These are phyloP conservation scores for Biscogniauxia mediterranea DNA, from an alignment of 2,329 filamentous ascomycete genomes.

Conservation along the genomic window DNA sequence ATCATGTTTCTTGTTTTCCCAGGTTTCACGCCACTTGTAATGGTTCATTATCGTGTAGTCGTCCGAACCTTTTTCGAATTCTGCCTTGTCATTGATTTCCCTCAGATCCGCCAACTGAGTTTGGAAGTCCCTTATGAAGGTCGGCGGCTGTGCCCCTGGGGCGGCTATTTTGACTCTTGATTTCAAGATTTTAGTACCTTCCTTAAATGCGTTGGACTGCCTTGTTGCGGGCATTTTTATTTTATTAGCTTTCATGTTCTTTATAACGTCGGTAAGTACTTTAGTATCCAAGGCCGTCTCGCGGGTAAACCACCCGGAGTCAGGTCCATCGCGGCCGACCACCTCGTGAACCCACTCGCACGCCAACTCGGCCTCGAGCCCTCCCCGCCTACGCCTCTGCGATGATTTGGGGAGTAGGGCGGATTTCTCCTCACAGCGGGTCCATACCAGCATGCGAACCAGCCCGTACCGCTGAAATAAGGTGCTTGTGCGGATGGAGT, in stretches of 20 bases:
- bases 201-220: slow-evolving; percentile 34
- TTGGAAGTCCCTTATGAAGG: slow-evolving; percentile 36
- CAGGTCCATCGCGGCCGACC: slow-evolving; percentile 39
- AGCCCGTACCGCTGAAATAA: slow-evolving; percentile 75
- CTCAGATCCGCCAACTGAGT: slow-evolving; percentile 41
- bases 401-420: slow-evolving; percentile 60
- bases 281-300: slow-evolving; percentile 49
- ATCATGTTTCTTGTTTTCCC: slow-evolving; percentile 17
- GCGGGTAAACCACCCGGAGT: slow-evolving; percentile 34
- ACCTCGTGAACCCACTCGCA: slow-evolving; percentile 61
- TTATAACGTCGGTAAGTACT: slow-evolving; percentile 39
- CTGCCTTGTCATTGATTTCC: slow-evolving; percentile 21
- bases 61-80: slow-evolving; percentile 16
- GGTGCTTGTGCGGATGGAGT: slow-evolving; percentile 53
- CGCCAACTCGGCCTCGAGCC: slow-evolving; percentile 60
- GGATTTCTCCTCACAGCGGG: slow-evolving; percentile 58
- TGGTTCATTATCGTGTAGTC: slow-evolving; percentile 16
- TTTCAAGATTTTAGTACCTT: slow-evolving; percentile 19
- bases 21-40: slow-evolving; percentile 21
- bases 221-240: slow-evolving; percentile 46
- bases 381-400: slow-evolving; percentile 52
- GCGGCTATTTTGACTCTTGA: neutral
- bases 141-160: slow-evolving; percentile 24
- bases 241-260: slow-evolving; percentile 46
- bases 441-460: slow-evolving; percentile 76